These are phyloP conservation scores for Phaffomyces antillensis DNA, from an alignment of 805 yeast species.

Conservation along the genomic window DNA sequence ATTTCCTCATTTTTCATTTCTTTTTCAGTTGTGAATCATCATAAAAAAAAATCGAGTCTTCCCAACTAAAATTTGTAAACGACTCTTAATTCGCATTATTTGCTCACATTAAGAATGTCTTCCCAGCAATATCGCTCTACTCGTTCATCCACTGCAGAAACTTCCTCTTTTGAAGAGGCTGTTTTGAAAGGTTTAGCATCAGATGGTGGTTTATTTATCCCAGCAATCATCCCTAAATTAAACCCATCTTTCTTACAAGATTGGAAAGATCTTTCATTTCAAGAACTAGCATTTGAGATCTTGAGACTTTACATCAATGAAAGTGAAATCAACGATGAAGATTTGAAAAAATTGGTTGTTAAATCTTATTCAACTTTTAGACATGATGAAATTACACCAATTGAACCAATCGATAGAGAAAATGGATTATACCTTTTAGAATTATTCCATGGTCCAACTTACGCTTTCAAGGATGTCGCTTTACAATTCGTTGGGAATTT, in stretches of 20 bases:
- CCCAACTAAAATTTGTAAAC: no score
- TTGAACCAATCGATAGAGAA: constrained; percentile 49
- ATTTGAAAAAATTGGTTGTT: constrained; percentile 52
- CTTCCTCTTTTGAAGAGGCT: constrained; percentile 69
- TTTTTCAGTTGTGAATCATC: no score
- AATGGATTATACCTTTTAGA: constrained; percentile 72
- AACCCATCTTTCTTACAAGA: constrained; percentile 42
- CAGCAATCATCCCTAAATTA: constrained; percentile 70
- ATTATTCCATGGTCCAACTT: constrained; percentile 98
- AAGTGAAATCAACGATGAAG: constrained; percentile 67
- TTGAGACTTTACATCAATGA: constrained; percentile 69
- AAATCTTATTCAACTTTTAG: constrained; percentile 90
- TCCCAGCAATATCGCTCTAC: constrained; percentile 74
- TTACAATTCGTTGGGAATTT: constrained; percentile 95
- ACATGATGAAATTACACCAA: constrained; percentile 81
- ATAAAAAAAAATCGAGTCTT: no score
- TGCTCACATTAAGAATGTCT: constrained; percentile 12
- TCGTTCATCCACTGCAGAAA: constrained; percentile 47
- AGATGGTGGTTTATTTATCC: constrained; percentile 95
- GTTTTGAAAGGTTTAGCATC: constrained; percentile 88
- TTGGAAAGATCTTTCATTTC: constrained; percentile 75
- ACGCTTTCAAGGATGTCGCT: constrained; percentile 98
- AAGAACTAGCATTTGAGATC: constrained; percentile 81
- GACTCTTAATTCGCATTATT: no score
- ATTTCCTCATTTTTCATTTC: no score